Base-by-base conservation (phyloP, 768 basidiomycete genomes). In the Dentipellis sp. region DNA sequence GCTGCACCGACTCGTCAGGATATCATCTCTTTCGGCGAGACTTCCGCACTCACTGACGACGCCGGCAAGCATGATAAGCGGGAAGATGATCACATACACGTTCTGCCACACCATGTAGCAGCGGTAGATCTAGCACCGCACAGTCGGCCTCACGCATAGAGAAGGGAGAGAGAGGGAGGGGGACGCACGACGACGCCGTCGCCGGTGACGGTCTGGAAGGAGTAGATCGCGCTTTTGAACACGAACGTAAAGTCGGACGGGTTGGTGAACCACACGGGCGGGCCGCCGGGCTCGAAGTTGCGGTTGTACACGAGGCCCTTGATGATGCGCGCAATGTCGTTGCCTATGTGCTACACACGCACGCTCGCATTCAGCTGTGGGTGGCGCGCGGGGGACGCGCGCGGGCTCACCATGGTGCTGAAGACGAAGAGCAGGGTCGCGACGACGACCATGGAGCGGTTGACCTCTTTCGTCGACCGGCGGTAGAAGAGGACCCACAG, bases 241-340 rank as follows among this genome's bases (percentile, higher is more conserved):
- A 69, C 61, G 40, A 69, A 70, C 7, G 68, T 66, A 54, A 61
- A 63, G 16, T 68, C 59, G 12, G 66, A 60, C 19, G 59, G 36
- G 29, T 67, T 57, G 1, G 60, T 56, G 56, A 73, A 71, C 48
- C 53, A 73, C 0, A 39, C 56, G 2, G 59, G 10, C 9, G 70
- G 61, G 1, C 62, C 64, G 0, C 62, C 66, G 1, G 63, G 58
- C 16, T 55, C 57, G 3, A 22, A 61, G 22, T 65, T 57, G 4
- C 63, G 59, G 19, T 58, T 58, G 10, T 46, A 40, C 16, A 71
- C 56, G 10, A 73, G 59, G 10, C 70, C 72, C 7, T 62, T 42
- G 29, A 46, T 53, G 10, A 53, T 35, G 11, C 52, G 52, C 16
- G 46, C 23, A 42, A 54, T 37, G 45, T 54, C 53, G 23, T 36